Percentiles rank a stretch among this genome's conserved stretches.
These are phyloP conservation scores for Cyclostephanos tholiformis DNA, from an alignment of 108 stramenopile genomes.

Conservation along the genomic window DNA sequence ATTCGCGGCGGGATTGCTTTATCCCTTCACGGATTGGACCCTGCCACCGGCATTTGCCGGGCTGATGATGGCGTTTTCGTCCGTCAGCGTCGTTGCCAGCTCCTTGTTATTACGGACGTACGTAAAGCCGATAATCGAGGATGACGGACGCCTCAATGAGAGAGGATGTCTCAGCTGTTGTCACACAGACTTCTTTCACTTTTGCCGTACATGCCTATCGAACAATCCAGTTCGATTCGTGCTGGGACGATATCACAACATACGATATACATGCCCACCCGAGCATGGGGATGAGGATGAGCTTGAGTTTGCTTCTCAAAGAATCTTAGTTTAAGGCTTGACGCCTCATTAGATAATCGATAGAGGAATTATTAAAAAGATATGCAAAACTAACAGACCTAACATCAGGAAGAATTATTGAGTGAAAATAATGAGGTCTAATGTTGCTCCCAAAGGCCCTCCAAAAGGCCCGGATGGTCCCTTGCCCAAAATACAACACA, in stretches of 20 bases:
- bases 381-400: no score
- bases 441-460: no score
- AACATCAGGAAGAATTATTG: no score
- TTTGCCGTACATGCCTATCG: no score
- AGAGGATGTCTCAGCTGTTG: constrained; percentile 39
- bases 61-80: constrained; percentile 92
- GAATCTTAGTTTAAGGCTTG: constrained; percentile 1
- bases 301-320: constrained; percentile 9
- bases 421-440: no score
- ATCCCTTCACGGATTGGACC: constrained; percentile 78
- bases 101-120: constrained; percentile 76
- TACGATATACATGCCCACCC: constrained; percentile 1
- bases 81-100: constrained; percentile 87
- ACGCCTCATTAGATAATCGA: no score
- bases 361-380: no score
- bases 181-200: constrained; percentile 21
- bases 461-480: no score
- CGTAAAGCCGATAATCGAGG: constrained; percentile 60
- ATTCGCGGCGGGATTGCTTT: constrained; percentile 93
- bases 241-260: constrained; percentile 6
- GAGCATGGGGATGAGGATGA: constrained; percentile 13
- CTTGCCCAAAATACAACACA: no score
- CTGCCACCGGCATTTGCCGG: constrained; percentile 94
- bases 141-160: constrained; percentile 54
- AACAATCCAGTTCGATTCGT: constrained; percentile 23